Percentiles rank a stretch among this genome's conserved stretches.
phyloP scores from a whole-genome alignment of 441 rosid species.

The Populus hybrid region DNA sequence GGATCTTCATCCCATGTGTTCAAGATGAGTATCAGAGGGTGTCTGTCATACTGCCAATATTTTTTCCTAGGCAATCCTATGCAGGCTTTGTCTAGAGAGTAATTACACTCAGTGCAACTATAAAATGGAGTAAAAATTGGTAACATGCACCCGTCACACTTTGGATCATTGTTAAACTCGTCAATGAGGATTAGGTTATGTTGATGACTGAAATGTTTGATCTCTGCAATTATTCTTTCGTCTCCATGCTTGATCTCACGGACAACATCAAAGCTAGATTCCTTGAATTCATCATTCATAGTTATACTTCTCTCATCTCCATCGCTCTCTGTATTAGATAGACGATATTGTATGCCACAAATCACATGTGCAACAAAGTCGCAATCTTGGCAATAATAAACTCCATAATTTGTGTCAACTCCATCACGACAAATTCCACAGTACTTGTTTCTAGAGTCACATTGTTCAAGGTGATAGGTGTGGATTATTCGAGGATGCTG shows the following conservation, averaged over 20 bases:
- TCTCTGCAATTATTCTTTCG: conserved; percentile 2
- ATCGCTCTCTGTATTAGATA: neutral
- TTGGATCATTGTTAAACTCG: neutral
- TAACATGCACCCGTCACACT: neutral
- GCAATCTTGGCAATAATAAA: neutral
- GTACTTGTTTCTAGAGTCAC: neutral
- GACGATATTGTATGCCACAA: neutral
- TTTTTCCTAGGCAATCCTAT: neutral
- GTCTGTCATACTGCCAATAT: neutral
- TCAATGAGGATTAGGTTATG: too few relatives aligned
- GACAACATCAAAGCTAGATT: neutral
- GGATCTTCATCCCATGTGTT: neutral
- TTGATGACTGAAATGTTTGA: too few relatives aligned
- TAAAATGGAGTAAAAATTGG: conserved; percentile 1
- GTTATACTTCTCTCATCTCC: neutral
- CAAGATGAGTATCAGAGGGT: neutral
- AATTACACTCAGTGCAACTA: neutral
- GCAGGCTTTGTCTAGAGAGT: conserved; percentile 3
- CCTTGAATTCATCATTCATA: neutral
- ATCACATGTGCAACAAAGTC: neutral
- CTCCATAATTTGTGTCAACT: neutral
- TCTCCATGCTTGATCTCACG: neutral
- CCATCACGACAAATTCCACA: neutral
- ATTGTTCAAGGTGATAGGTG: neutral
- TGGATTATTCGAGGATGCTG: neutral